phyloP scores from a whole-genome alignment of 768 basidiomycete genomes.

The Pisolithus marmoratus region DNA sequence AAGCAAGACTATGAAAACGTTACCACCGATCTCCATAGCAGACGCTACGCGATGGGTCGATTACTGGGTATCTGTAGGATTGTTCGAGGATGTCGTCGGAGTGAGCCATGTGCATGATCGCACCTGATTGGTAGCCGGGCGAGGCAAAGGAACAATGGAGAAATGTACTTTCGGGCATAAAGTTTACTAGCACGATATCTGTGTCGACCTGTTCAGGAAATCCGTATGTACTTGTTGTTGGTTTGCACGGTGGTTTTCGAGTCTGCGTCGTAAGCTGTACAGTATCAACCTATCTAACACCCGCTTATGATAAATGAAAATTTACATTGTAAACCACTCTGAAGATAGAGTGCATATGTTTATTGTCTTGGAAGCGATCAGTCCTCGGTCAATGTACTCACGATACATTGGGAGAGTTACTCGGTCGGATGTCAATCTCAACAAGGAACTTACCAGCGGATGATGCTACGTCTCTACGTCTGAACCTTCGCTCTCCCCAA shows the following conservation, averaged over 20 bases:
- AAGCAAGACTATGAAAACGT: background rate
- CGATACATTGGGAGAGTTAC: slow-evolving; percentile 58
- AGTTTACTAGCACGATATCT: background rate
- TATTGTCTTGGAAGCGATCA: slow-evolving; percentile 8
- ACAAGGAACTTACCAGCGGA: slow-evolving; percentile 44
- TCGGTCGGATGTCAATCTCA: background rate
- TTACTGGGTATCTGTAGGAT: slow-evolving; percentile 31
- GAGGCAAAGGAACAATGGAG: too few relatives aligned
- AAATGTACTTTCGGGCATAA: background rate
- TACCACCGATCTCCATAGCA: background rate
- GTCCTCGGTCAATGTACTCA: slow-evolving; percentile 28
- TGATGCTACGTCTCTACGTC: slow-evolving; percentile 52
- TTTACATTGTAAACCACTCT: slow-evolving; percentile 51
- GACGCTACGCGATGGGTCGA: slow-evolving; percentile 32
- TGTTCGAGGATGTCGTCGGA: slow-evolving; percentile 10
- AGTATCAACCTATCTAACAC: slow-evolving; percentile 4
- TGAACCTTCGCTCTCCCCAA: slow-evolving; percentile 35
- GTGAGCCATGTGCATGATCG: background rate
- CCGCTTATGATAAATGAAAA: slow-evolving; percentile 10
- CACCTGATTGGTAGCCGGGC: background rate
- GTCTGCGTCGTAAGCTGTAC: too few relatives aligned
- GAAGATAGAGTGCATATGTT: slow-evolving; percentile 47
- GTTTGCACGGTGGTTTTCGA: too few relatives aligned
- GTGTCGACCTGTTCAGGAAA: background rate
- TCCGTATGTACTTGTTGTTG: too few relatives aligned